These are phyloP conservation scores for Penicillium steckii DNA, from an alignment of 495 filamentous ascomycete genomes.

Conservation along the genomic window DNA sequence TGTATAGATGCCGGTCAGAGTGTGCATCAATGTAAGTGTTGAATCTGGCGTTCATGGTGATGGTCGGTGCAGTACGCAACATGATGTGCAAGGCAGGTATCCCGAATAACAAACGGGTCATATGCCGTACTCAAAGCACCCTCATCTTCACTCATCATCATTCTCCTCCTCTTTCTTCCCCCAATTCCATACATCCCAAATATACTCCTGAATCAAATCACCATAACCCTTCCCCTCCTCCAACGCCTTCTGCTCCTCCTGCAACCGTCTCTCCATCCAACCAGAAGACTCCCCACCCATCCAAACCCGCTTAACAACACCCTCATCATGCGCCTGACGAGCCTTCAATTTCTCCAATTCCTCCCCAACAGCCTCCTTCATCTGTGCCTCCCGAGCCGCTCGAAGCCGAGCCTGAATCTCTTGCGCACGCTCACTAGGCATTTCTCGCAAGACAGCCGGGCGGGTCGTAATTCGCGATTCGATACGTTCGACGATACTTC, in stretches of 20 bases:
- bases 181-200: slow-evolving; percentile 78
- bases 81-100: neutral
- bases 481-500: slow-evolving; percentile 46
- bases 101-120: neutral
- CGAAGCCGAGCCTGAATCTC: slow-evolving; percentile 47
- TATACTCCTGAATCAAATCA: slow-evolving; percentile 78
- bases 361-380: slow-evolving; percentile 32
- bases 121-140: neutral
- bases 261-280: slow-evolving; percentile 71
- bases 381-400: slow-evolving; percentile 34
- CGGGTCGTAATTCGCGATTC: slow-evolving; percentile 24
- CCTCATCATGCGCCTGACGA: slow-evolving; percentile 33
- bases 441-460: slow-evolving; percentile 19
- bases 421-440: slow-evolving; percentile 56
- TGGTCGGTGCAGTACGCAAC: neutral
- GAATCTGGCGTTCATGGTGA: neutral
- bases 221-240: slow-evolving; percentile 79
- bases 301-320: slow-evolving; percentile 57
- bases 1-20: neutral
- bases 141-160: slow-evolving; percentile 18
- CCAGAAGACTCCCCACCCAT: slow-evolving; percentile 61
- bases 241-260: slow-evolving; percentile 69
- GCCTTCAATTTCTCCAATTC: slow-evolving; percentile 44
- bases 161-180: slow-evolving; percentile 35
- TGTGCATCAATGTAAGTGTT: neutral